Base-by-base conservation (phyloP, 1,139 yeast genomes). In the Magnusiomyces tetraspermus region DNA sequence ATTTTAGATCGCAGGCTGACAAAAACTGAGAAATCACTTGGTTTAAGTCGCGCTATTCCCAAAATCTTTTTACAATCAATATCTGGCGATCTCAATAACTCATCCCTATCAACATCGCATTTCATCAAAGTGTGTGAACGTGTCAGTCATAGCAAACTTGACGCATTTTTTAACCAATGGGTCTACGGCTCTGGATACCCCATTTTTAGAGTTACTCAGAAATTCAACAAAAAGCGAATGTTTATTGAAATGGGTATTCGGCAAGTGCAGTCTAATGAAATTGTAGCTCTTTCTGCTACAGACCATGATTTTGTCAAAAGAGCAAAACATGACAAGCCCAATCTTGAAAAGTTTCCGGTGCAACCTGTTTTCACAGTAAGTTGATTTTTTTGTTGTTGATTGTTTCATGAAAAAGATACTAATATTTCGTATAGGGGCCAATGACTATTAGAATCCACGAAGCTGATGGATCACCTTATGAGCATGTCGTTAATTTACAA, bases 401-500 rank as follows among this genome's bases (percentile, higher is more conserved):
- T n/a, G n/a, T n/a, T n/a, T n/a, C n/a, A n/a, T n/a, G n/a, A n/a
- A n/a, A n/a, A n/a, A n/a, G n/a, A n/a, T n/a, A n/a, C n/a, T n/a
- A n/a, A n/a, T n/a, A n/a, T n/a, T n/a, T n/a, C n/a, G n/a, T n/a
- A n/a, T n/a, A n/a, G n/a, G 99, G 99, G 0, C 97, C 98, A 0
- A 88, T 94, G 86, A 94, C 98, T 0, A 86, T 94, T 43, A 75
- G 98, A 63, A 90, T 94, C 45, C 98, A 94, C 65, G 99, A 94
- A 66, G 95, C 97, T 0, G 98, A 94, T 67, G 98, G 98, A n/a
- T 88, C 97, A 0, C 98, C 99, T 0, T 92, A 94, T 63, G 99
- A 94, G 64, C 99, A 94, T 66, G 92, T 94, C 48, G 96, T 94
- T 23, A 95, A 89, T 59, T 73, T 94, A 53, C 87, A 88, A 62